Percentiles rank a stretch among this genome's conserved stretches.
phyloP scores from a whole-genome alignment of 306 rosid species.

The Mimosa pudica region DNA sequence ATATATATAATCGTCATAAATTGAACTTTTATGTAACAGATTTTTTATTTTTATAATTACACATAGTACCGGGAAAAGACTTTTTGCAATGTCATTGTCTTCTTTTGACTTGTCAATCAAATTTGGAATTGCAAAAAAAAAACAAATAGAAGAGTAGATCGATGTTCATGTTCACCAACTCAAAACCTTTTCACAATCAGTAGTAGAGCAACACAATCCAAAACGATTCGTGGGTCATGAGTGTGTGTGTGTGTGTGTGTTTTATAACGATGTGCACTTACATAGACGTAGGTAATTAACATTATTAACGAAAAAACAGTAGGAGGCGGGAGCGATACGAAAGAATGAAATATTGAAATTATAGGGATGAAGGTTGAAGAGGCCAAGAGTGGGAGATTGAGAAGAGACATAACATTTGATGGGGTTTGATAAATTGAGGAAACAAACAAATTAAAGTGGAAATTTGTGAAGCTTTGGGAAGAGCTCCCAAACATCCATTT shows the following conservation, averaged over 20 bases:
- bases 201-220: too few species aligned
- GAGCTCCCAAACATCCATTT: slow-evolving; percentile 11
- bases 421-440: slow-evolving; percentile 1
- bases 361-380: background rate
- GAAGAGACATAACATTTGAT: background rate
- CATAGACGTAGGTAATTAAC: too few species aligned
- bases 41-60: too few species aligned
- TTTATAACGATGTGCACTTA: too few species aligned
- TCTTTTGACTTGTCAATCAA: background rate
- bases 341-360: background rate
- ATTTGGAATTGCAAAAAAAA: background rate
- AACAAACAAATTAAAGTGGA: background rate
- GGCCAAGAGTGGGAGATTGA: background rate
- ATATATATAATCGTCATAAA: background rate
- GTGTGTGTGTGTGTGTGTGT: too few species aligned
- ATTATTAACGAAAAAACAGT: background rate
- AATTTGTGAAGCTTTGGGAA: slow-evolving; percentile 27
- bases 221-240: too few species aligned
- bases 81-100: background rate
- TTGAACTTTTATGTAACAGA: background rate
- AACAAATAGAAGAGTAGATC: background rate
- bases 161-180: background rate
- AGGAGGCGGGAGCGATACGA: background rate
- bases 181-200: background rate
- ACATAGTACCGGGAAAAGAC: background rate